A percentile compares a stretch with the other conserved stretches of the same genome.
These are phyloP conservation scores for Metroxylon sagu DNA, from an alignment of 176 grass and related monocot species.

Conservation along the genomic window DNA sequence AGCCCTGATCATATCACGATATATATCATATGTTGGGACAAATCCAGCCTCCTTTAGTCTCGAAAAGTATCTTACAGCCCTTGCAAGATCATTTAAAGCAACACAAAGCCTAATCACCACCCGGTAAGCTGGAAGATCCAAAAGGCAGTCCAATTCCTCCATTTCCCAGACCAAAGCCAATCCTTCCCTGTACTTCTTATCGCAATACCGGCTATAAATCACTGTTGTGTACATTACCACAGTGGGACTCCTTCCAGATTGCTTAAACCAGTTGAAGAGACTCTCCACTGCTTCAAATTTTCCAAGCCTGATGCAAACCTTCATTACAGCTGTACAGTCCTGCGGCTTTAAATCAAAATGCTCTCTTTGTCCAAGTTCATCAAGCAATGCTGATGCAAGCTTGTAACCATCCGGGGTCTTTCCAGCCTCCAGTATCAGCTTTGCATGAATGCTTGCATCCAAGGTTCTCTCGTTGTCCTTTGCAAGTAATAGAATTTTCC, in stretches of 20 bases:
- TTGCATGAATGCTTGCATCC: slow-evolving; percentile 35
- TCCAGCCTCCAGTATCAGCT: slow-evolving; percentile 52
- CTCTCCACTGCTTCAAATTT: slow-evolving; percentile 51
- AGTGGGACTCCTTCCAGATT: slow-evolving; percentile 17
- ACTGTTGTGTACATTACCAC: slow-evolving; percentile 89
- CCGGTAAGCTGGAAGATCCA: slow-evolving; percentile 77
- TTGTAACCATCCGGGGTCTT: slow-evolving; percentile 57
- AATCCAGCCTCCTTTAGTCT: slow-evolving; percentile 76
- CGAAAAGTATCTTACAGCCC: slow-evolving; percentile 47
- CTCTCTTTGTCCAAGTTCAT: slow-evolving; percentile 45
- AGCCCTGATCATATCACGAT: slow-evolving; percentile 39
- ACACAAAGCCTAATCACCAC: slow-evolving; percentile 61
- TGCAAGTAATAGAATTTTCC: slow-evolving; percentile 53
- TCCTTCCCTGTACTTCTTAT: slow-evolving; percentile 45
- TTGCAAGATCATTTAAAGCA: slow-evolving; percentile 44
- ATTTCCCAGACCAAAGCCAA: slow-evolving; percentile 78
- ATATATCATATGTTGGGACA: slow-evolving; percentile 54
- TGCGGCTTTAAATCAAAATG: slow-evolving; percentile 38
- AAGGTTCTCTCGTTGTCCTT: slow-evolving; percentile 47
- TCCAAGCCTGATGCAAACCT: slow-evolving; percentile 65
- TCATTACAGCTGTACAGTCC: slow-evolving; percentile 79
- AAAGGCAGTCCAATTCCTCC: slow-evolving; percentile 43
- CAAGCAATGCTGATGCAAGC: slow-evolving; percentile 42
- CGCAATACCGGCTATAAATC: slow-evolving; percentile 57
- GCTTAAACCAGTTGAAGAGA: slow-evolving; percentile 64